Evolutionary conservation across 371 early-diverging fungal genomes (phyloP), one percentile per base, ranked within the genome.

Genomic region (Phascolomyces articulosus): DNA sequence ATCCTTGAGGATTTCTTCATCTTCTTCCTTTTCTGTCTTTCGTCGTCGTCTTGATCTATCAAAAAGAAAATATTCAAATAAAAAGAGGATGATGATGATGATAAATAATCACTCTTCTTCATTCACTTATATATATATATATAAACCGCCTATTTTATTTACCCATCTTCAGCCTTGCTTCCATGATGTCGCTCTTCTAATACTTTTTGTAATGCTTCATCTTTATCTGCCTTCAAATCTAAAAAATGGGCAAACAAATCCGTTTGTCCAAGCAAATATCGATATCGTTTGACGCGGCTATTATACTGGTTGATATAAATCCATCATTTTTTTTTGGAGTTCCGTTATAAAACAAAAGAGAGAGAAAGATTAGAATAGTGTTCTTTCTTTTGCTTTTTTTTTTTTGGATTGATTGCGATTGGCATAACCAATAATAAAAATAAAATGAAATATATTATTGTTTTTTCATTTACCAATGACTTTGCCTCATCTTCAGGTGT

Each of bases 1-100:
- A 27, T 91, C 87, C 54, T 93, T 82, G 57, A 96, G 66, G 10
- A 83, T 77, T 71, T 93, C 97, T 38, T 91, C 95, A 70, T 98
- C 98, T 71, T 98, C 98, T 70, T 97, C 96, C 78, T 95, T 95
- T 73, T 97, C 98, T 0, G 97, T 95, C 83, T 95, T 93, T 63
- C 98, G 85, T 74, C 91, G 92, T 23, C 95, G 89, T 44, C 91
- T 87, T 23, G 89, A 87, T 56, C 88, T 85, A 62, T 55, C 11
- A 11, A 9, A 9, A 9, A 11, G 11, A 34, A 60, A 60, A 53
- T 48, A 7, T 55, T 41, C n/a, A 20, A 18, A 44, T 53, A 28
- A n/a, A n/a, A n/a, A n/a, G n/a, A n/a, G n/a, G n/a, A n/a, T n/a
- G n/a, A n/a, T n/a, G n/a, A n/a, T n/a, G n/a, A n/a, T n/a, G n/a